phyloP scores from a whole-genome alignment of 768 basidiomycete species.

The Auriculariales sp. region DNA sequence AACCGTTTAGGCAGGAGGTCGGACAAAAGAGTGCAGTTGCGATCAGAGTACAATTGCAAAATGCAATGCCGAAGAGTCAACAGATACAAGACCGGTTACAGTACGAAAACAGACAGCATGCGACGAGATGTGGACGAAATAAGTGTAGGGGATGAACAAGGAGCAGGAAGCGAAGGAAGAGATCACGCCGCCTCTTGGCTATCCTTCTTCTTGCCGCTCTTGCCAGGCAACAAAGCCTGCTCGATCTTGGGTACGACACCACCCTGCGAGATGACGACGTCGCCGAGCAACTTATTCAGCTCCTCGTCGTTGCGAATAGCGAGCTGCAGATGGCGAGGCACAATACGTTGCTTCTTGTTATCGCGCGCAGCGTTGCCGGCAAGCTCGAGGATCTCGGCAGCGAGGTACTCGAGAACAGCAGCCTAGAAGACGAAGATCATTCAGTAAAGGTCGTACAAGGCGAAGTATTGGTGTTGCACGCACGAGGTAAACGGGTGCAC shows the following conservation, averaged over 20 bases:
- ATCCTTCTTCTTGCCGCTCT: conserved; percentile 7
- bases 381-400: conserved; percentile 76
- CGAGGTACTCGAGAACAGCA: conserved; percentile 76
- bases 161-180: too few relatives aligned
- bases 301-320: conserved; percentile 69
- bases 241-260: conserved; percentile 57
- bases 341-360: conserved; percentile 72
- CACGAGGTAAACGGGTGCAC: conserved; percentile 38
- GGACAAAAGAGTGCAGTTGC: too few relatives aligned
- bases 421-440: conserved; percentile 52
- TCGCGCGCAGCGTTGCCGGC: conserved; percentile 70
- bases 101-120: too few relatives aligned
- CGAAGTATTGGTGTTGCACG: neutral
- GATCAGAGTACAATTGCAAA: too few relatives aligned
- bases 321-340: conserved; percentile 63
- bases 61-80: too few relatives aligned
- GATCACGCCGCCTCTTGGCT: too few relatives aligned
- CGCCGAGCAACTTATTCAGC: conserved; percentile 42
- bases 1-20: too few relatives aligned
- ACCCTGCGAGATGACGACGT: conserved; percentile 62
- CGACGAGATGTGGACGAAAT: too few relatives aligned
- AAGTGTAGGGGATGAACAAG: too few relatives aligned
- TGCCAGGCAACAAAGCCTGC: conserved; percentile 18
- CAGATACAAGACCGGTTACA: too few relatives aligned
- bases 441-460: neutral